Conservation (phyloP, 495 filamentous ascomycete species). For the Annulohypoxylon nitens region DNA sequence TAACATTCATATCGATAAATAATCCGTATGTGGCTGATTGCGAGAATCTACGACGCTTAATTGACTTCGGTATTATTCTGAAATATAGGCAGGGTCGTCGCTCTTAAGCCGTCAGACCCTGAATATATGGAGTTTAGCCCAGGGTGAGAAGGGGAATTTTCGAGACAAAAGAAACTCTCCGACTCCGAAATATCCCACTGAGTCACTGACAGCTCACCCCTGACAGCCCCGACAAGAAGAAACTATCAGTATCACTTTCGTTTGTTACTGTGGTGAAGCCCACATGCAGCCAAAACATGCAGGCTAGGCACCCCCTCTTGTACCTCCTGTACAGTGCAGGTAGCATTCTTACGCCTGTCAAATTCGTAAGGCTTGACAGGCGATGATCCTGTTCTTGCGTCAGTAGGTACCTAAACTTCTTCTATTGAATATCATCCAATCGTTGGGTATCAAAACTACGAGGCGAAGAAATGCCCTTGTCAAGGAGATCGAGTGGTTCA, state of each 20-base stretch:
- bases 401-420: constrained; percentile 6
- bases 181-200: constrained; percentile 26
- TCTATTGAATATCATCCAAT: constrained; percentile 21
- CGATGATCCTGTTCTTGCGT: constrained; percentile 15
- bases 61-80: constrained; percentile 26
- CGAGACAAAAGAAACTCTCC: constrained; percentile 36
- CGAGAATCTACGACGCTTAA: constrained; percentile 31
- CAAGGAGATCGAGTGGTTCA: constrained; percentile 19
- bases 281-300: constrained; percentile 17
- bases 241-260: constrained; percentile 19
- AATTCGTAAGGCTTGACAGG: constrained; percentile 7
- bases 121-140: constrained; percentile 11
- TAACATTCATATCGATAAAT: constrained; percentile 4
- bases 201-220: constrained; percentile 30
- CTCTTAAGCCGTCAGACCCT: constrained; percentile 22
- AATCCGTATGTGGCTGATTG: neutral
- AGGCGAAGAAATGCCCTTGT: constrained; percentile 21
- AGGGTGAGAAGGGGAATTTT: constrained; percentile 41
- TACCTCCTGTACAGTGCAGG: constrained; percentile 25
- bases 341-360: constrained; percentile 33
- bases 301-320: neutral
- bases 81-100: constrained; percentile 27
- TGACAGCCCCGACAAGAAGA: constrained; percentile 13
- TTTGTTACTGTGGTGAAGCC: constrained; percentile 19
- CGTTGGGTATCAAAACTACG: constrained; percentile 20